These are phyloP conservation scores for Aspergillus campestris DNA, from an alignment of 495 filamentous ascomycete genomes.

Conservation along the genomic window DNA sequence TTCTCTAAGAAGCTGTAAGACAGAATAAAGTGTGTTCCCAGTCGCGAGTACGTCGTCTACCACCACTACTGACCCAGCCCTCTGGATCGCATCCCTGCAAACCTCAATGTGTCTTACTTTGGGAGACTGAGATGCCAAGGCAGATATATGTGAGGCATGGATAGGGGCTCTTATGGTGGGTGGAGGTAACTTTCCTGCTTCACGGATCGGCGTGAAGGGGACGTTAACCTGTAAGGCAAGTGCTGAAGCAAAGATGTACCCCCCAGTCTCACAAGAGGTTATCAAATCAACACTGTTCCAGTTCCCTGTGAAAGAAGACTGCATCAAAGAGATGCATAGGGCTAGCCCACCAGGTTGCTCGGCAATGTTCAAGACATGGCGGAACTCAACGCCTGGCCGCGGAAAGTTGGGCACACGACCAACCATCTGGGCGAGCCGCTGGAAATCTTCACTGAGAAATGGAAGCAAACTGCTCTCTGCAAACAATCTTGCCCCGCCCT, in stretches of 20 bases:
- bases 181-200: constrained; percentile 52
- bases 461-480: constrained; percentile 40
- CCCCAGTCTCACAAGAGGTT: constrained; percentile 49
- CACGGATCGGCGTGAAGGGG: constrained; percentile 47
- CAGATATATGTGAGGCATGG: constrained; percentile 49
- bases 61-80: constrained; percentile 43
- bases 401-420: constrained; percentile 44
- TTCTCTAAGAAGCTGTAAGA: constrained; percentile 43
- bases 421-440: constrained; percentile 46
- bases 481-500: constrained; percentile 32
- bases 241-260: constrained; percentile 49
- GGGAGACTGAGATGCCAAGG: constrained; percentile 22
- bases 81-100: constrained; percentile 34
- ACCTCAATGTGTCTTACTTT: constrained; percentile 45
- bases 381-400: constrained; percentile 44
- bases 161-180: constrained; percentile 46
- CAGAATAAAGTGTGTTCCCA: constrained; percentile 50
- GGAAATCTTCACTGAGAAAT: constrained; percentile 41
- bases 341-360: constrained; percentile 45
- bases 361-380: constrained; percentile 50
- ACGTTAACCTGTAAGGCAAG: constrained; percentile 38
- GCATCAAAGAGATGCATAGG: constrained; percentile 47
- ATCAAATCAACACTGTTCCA: constrained; percentile 42
- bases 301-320: constrained; percentile 38
- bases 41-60: constrained; percentile 59